These are phyloP conservation scores for Otatea glauca DNA, from an alignment of 176 grass and related monocot species.

Conservation along the genomic window DNA sequence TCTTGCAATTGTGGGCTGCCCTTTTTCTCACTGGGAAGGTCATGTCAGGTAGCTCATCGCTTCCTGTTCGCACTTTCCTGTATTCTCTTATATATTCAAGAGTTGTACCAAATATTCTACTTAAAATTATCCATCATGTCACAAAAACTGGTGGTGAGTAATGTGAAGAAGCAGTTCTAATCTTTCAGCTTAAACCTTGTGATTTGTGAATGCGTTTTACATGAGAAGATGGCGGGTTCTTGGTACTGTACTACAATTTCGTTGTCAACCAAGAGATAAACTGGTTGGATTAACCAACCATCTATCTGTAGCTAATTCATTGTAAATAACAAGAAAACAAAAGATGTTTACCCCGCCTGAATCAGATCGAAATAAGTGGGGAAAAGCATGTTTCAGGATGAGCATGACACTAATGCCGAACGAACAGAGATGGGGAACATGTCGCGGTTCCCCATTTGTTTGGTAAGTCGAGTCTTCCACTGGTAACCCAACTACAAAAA, in stretches of 20 bases:
- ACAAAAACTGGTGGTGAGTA: conserved; percentile 38
- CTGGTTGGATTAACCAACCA: not conserved
- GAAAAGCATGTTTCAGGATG: conserved; percentile 1
- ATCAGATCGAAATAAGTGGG: not conserved
- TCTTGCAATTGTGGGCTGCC: conserved; percentile 30
- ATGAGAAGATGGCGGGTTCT: not conserved
- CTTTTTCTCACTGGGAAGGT: conserved; percentile 17
- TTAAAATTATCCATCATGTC: conserved; percentile 28
- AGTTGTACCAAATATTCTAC: conserved; percentile 21
- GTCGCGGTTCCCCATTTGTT: not conserved
- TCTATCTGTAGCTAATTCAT: not conserved
- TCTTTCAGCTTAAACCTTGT: not conserved
- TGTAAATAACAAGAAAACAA: not conserved
- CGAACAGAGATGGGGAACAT: not conserved
- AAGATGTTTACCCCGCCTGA: not conserved
- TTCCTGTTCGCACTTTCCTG: not conserved
- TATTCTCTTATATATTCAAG: conserved; percentile 18
- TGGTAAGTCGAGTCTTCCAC: not conserved
- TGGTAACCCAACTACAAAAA: not conserved
- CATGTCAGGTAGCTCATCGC: conserved; percentile 6
- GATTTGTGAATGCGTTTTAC: not conserved
- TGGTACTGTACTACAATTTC: not conserved
- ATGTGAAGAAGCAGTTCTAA: conserved; percentile 11
- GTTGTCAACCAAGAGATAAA: conserved; percentile 2
- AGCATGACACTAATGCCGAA: not conserved